phyloP scores from a whole-genome alignment of 192 early-diverging fungal genomes.

The Linnemannia schmuckeri region DNA sequence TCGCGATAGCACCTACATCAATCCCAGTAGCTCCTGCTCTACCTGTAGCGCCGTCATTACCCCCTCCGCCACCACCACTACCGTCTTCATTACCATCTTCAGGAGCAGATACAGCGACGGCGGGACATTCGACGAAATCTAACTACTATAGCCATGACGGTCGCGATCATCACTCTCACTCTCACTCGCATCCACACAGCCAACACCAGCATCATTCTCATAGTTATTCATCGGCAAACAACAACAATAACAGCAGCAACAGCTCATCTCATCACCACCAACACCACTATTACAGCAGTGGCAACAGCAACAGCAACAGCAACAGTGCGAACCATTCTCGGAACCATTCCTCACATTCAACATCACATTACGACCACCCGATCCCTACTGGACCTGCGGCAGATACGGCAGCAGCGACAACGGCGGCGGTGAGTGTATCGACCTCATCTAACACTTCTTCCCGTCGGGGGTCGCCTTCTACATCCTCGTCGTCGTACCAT shows the following conservation, averaged over 20 bases:
- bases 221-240: not conserved
- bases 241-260: not conserved
- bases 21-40: not conserved
- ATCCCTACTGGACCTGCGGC: constrained; percentile 26
- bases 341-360: constrained; percentile 14
- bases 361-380: not conserved
- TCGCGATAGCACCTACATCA: not conserved
- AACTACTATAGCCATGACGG: not conserved
- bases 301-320: not conserved
- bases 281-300: not conserved
- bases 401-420: not conserved
- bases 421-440: not conserved
- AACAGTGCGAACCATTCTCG: not conserved
- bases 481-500: constrained; percentile 8
- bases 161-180: not conserved
- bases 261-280: not conserved
- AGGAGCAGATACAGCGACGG: not conserved
- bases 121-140: not conserved
- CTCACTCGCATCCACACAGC: not conserved
- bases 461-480: constrained; percentile 10
- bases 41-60: not conserved
- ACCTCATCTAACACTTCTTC: constrained; percentile 9
- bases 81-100: constrained; percentile 3
- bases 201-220: constrained; percentile 13
- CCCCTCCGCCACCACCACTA: not conserved